Conservation (phyloP, 768 basidiomycete species). For the Pleurotus giganteus region DNA sequence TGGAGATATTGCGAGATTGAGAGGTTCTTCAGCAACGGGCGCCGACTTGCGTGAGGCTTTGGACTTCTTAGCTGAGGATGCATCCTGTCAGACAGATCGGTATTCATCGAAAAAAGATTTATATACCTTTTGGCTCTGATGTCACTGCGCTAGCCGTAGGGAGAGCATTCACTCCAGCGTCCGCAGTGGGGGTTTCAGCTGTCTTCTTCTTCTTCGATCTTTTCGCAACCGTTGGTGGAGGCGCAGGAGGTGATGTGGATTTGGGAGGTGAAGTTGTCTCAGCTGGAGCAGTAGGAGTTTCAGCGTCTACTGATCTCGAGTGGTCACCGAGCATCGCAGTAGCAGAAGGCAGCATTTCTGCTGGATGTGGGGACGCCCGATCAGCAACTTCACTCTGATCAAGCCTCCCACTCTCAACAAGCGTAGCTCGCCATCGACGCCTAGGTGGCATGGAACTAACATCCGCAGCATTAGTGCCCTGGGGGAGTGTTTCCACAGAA, state of each 20-base stretch:
- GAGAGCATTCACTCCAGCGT: neutral
- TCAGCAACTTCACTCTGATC: too few species aligned
- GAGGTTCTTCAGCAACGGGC: neutral
- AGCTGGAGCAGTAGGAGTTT: neutral
- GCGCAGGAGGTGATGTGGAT: neutral
- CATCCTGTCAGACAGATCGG: neutral
- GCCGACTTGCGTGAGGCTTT: neutral
- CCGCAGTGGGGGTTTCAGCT: neutral
- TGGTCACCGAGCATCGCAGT: neutral
- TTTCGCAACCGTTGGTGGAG: constrained; percentile 4
- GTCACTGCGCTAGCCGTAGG: neutral
- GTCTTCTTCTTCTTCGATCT: constrained; percentile 18
- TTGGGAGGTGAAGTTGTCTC: neutral
- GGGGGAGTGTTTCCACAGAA: too few species aligned
- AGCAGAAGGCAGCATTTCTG: too few species aligned
- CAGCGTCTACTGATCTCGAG: neutral
- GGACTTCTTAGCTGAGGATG: neutral
- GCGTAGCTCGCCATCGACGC: neutral
- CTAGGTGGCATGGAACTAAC: neutral
- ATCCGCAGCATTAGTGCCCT: too few species aligned
- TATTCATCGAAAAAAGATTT: neutral
- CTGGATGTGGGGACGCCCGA: too few species aligned
- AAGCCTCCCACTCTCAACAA: neutral
- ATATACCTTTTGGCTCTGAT: neutral
- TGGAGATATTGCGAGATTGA: neutral